Conservation (phyloP, 179 eudicot genomes). For the Silene coronaria region DNA sequence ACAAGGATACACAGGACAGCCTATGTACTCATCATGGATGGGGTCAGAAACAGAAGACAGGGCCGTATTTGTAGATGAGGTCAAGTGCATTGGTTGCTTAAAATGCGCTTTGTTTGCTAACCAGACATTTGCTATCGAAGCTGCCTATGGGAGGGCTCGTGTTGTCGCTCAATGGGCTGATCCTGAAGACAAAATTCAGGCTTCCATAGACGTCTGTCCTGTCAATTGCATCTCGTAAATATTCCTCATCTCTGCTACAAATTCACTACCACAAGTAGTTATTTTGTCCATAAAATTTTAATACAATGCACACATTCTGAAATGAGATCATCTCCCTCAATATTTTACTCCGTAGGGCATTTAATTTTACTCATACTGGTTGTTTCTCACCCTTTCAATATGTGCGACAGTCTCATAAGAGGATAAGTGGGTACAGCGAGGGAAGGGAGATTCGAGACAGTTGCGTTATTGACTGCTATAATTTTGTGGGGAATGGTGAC, state of each 20-base stretch:
- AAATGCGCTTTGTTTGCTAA: constrained; percentile 80
- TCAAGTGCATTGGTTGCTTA: constrained; percentile 81
- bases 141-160: constrained; percentile 79
- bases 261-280: neutral
- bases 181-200: constrained; percentile 63
- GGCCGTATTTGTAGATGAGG: constrained; percentile 89
- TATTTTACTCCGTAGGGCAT: neutral
- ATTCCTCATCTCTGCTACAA: constrained; percentile 13
- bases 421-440: too few relatives aligned
- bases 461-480: neutral
- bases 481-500: neutral
- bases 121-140: constrained; percentile 78
- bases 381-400: too few relatives aligned
- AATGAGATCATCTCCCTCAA: neutral
- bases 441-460: too few relatives aligned
- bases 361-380: too few relatives aligned
- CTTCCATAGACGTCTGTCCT: constrained; percentile 81
- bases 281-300: too few relatives aligned
- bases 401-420: too few relatives aligned
- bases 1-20: constrained; percentile 79
- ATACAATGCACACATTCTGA: too few relatives aligned
- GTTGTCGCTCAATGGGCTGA: constrained; percentile 96
- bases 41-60: constrained; percentile 69
- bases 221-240: constrained; percentile 92
- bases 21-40: constrained; percentile 70